Evolutionary conservation across 768 basidiomycete species (phyloP).

Genomic region (Leccinum boreale): DNA sequence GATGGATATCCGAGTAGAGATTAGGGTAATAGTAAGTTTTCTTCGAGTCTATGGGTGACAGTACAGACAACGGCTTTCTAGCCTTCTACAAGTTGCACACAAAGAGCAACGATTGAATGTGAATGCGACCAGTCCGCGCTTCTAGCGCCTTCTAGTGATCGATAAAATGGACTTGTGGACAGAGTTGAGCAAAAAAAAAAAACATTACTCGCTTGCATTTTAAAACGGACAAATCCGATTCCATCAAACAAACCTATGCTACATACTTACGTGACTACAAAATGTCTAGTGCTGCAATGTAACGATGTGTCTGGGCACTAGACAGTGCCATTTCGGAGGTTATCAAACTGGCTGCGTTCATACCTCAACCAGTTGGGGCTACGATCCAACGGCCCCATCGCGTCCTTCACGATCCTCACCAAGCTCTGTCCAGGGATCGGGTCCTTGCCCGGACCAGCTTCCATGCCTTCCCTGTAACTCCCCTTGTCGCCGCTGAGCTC

Average conservation of each 20-base stretch:
- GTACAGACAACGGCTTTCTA: conserved; percentile 5
- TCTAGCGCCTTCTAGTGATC: background rate
- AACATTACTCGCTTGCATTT: background rate
- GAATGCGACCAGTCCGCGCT: background rate
- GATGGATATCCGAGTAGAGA: conserved; percentile 15
- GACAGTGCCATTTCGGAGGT: conserved; percentile 67
- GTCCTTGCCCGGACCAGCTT: conserved; percentile 71
- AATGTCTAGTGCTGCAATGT: background rate
- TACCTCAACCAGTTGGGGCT: conserved; percentile 83
- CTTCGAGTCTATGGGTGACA: conserved; percentile 18
- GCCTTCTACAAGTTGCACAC: conserved; percentile 14
- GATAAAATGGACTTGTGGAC: background rate
- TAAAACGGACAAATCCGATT: background rate
- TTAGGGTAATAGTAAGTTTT: conserved; percentile 17
- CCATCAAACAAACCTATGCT: background rate
- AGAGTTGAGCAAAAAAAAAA: background rate
- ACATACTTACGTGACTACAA: background rate
- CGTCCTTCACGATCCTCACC: conserved; percentile 68
- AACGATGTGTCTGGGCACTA: conserved; percentile 11
- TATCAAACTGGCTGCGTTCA: conserved; percentile 72
- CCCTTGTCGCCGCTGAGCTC: conserved; percentile 89
- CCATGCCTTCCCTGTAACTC: conserved; percentile 63
- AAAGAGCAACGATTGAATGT: background rate
- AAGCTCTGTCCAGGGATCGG: conserved; percentile 67
- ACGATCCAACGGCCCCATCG: conserved; percentile 72